phyloP scores from a whole-genome alignment of 192 early-diverging fungal species.

The Allomyces macrogynus region DNA sequence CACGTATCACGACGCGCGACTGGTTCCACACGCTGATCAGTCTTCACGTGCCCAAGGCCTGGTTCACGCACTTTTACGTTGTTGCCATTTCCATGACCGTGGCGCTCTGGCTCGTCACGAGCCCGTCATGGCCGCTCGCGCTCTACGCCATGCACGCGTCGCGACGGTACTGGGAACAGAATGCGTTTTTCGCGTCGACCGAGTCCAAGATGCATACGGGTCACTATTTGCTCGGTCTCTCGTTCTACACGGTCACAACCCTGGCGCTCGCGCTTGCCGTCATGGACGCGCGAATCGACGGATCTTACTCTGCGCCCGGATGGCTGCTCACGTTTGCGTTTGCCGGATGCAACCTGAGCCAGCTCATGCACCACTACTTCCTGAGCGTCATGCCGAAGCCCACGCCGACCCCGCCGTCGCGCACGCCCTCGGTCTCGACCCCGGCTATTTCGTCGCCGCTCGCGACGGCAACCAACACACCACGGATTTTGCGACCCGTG shows the following conservation, averaged over 20 bases:
- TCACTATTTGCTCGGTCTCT: slow-evolving; percentile 12
- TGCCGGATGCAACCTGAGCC: neutral
- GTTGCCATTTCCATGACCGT: slow-evolving; percentile 8
- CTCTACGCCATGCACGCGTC: slow-evolving; percentile 5
- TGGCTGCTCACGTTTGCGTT: neutral
- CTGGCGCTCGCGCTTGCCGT: slow-evolving; percentile 10
- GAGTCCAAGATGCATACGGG: slow-evolving; percentile 11
- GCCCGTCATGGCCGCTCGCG: neutral
- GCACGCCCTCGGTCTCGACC: neutral
- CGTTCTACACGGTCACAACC: slow-evolving; percentile 13
- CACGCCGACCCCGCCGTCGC: neutral
- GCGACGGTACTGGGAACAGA: slow-evolving; percentile 5
- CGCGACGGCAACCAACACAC: neutral
- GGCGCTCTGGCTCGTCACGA: neutral
- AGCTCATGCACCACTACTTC: neutral
- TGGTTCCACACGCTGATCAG: neutral
- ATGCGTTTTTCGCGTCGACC: slow-evolving; percentile 3
- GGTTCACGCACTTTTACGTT: slow-evolving; percentile 16
- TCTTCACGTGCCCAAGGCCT: slow-evolving; percentile 9
- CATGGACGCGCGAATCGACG: neutral
- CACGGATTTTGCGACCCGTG: neutral
- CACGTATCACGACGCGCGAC: neutral
- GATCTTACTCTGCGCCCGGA: neutral
- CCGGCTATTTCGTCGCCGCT: neutral
- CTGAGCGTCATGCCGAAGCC: neutral